Evolutionary conservation across 768 basidiomycete species (phyloP), one percentile per base, ranked within the genome.

Genomic region (Agaricus blazei): DNA sequence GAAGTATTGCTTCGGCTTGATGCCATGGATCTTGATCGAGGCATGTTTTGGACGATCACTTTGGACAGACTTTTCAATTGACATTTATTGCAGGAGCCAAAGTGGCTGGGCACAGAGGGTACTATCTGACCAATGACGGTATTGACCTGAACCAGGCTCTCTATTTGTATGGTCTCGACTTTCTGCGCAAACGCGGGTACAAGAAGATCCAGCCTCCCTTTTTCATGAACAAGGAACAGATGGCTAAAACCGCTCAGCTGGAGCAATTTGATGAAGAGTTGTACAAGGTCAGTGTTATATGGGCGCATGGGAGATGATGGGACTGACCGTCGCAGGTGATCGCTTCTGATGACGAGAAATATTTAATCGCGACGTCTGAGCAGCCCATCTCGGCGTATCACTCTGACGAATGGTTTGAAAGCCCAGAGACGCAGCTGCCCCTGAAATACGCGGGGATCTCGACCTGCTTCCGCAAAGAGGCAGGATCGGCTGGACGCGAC

Each of bases 391-490:
- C 97, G 6, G 90, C 92, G 4, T 90, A 85, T 70, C 93, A 98
- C 74, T 83, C 88, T 48, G 95, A 95, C 64, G 97, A 98, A 71
- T 98, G 96, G 93, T 95, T 99, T 70, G 95, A 96, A 63, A 83
- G 85, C 68, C 94, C 94, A 1, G 85, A 91, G 47, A 84, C 81
- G 26, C 93, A 96, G 67, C 85, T 99, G n/a, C 97, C 97, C 1
- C 79, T 97, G 67, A 79, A 81, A 73, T 97, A 89, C 64, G 90
- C 90, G 0, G 88, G 89, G 23, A 91, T 87, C 69, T 91, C 87
- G 64, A 98, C 96, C 14, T 98, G 96, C 70, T 99, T 99, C 87
- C 87, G 97, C 28, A 98, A 98, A 73, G 97, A 99, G 75, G 97
- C 97, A 2, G 97, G 97, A 34, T 90, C 93, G 2, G 93, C 93